Conservation (phyloP, 2,329 filamentous ascomycete genomes). For the Emericellopsis cladophorae region DNA sequence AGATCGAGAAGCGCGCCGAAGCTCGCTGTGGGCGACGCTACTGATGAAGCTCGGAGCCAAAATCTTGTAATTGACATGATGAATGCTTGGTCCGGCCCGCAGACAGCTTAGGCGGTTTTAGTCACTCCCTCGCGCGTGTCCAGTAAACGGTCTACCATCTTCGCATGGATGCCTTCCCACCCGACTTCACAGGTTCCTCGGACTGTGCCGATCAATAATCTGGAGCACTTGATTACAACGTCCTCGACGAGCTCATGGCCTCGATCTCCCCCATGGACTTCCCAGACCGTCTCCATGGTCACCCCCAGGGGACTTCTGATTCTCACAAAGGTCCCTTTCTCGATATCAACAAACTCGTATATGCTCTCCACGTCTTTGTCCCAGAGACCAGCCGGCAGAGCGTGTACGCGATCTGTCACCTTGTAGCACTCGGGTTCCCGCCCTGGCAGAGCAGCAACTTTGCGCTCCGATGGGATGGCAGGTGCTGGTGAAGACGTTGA, state of each 20-base stretch:
- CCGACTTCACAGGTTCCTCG: constrained; percentile 36
- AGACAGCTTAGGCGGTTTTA: background rate
- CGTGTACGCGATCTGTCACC: constrained; percentile 36
- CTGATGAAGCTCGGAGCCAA: too few relatives aligned
- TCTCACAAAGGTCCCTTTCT: constrained; percentile 36
- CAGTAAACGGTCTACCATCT: constrained; percentile 18
- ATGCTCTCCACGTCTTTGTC: constrained; percentile 38
- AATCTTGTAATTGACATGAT: too few relatives aligned
- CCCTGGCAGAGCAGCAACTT: constrained; percentile 2
- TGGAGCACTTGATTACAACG: constrained; percentile 34
- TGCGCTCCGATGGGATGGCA: constrained; percentile 15
- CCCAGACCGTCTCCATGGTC: constrained; percentile 41
- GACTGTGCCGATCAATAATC: constrained; percentile 33
- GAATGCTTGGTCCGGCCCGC: too few relatives aligned
- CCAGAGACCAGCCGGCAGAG: constrained; percentile 42
- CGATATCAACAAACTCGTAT: constrained; percentile 38
- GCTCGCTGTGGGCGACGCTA: too few relatives aligned
- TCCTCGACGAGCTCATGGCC: constrained; percentile 33
- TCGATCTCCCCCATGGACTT: constrained; percentile 17
- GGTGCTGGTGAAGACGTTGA: constrained; percentile 11
- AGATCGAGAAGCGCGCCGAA: too few relatives aligned
- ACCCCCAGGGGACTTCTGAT: constrained; percentile 36
- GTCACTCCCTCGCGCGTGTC: background rate
- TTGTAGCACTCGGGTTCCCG: constrained; percentile 25
- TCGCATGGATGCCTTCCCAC: constrained; percentile 36